These are phyloP conservation scores for Alternaria arbusti DNA, from an alignment of 2,329 filamentous ascomycete species.

Conservation along the genomic window DNA sequence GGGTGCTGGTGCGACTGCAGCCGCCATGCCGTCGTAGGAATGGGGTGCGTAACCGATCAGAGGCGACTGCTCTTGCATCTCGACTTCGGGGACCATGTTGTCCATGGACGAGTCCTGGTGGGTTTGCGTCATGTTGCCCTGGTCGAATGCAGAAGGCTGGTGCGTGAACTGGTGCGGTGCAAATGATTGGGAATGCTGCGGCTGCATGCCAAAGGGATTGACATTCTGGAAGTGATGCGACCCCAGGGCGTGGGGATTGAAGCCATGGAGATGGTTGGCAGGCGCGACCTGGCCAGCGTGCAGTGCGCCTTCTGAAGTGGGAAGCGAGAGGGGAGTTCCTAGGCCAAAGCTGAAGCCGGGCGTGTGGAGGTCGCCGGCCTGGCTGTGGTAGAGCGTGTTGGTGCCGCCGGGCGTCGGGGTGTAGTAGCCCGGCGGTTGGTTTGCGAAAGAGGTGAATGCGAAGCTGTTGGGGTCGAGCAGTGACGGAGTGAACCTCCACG, in stretches of 20 bases:
- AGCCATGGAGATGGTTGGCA: slow-evolving; percentile 66
- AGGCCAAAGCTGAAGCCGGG: slow-evolving; percentile 76
- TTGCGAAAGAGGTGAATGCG: slow-evolving; percentile 78
- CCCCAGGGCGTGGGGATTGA: slow-evolving; percentile 58
- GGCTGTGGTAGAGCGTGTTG: slow-evolving; percentile 80
- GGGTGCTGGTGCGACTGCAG: slow-evolving; percentile 42
- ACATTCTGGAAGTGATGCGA: slow-evolving; percentile 64
- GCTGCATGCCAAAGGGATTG: slow-evolving; percentile 71
- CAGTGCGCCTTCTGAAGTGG: slow-evolving; percentile 71
- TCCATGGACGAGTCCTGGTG: slow-evolving; percentile 71
- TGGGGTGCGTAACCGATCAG: slow-evolving; percentile 64
- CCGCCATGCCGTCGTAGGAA: slow-evolving; percentile 53
- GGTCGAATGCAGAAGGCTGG: slow-evolving; percentile 78
- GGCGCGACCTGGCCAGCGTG: slow-evolving; percentile 61
- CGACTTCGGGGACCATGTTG: slow-evolving; percentile 60
- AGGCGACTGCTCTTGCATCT: slow-evolving; percentile 67
- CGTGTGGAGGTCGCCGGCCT: slow-evolving; percentile 86
- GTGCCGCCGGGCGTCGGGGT: slow-evolving; percentile 84
- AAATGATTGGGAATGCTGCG: slow-evolving; percentile 60
- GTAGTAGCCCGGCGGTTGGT: slow-evolving; percentile 83
- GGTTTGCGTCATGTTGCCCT: slow-evolving; percentile 68
- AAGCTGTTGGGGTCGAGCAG: slow-evolving; percentile 86
- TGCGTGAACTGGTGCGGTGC: slow-evolving; percentile 82
- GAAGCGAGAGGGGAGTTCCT: slow-evolving; percentile 81
- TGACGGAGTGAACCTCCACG: slow-evolving; percentile 87